Evolutionary conservation across 2,329 filamentous ascomycete species (phyloP).

Genomic region (Incumbomyces delicatus): DNA sequence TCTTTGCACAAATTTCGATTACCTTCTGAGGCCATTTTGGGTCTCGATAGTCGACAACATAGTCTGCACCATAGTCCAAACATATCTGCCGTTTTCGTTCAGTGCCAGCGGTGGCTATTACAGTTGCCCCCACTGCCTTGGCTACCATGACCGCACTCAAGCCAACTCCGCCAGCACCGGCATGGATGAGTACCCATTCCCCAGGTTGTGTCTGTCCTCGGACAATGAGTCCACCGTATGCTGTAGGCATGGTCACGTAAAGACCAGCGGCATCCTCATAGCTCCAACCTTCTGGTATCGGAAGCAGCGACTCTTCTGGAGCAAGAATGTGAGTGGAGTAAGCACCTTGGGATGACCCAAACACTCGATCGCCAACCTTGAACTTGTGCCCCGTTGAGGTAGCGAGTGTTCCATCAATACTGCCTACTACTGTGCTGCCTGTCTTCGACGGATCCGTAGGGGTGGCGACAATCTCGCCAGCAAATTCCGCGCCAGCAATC

Average conservation of each 20-base stretch:
- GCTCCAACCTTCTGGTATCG: constrained; percentile 71
- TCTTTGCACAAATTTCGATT: constrained; percentile 50
- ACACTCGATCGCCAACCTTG: constrained; percentile 70
- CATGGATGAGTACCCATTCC: constrained; percentile 83
- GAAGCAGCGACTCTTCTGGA: constrained; percentile 56
- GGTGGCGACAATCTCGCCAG: constrained; percentile 61
- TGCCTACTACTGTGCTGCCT: constrained; percentile 22
- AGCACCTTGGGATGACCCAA: constrained; percentile 76
- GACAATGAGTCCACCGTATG: constrained; percentile 71
- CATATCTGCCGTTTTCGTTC: constrained; percentile 72
- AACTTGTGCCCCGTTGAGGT: constrained; percentile 44
- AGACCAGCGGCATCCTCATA: constrained; percentile 78
- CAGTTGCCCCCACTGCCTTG: constrained; percentile 80
- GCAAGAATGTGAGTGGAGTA: constrained; percentile 70
- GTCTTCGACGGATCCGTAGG: constrained; percentile 37
- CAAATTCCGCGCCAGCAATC: constrained; percentile 79
- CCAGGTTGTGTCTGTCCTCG: constrained; percentile 67
- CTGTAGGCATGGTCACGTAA: constrained; percentile 86
- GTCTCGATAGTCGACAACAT: constrained; percentile 69
- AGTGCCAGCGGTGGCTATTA: constrained; percentile 85
- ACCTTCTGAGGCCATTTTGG: constrained; percentile 60
- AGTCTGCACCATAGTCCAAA: constrained; percentile 71
- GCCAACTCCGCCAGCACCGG: constrained; percentile 84
- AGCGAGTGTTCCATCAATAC: constrained; percentile 23
- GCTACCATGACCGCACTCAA: constrained; percentile 87